A percentile compares a stretch with the other conserved stretches of the same genome.
These are phyloP conservation scores for Andrographis paniculata DNA, from an alignment of 305 asterid species.

Conservation along the genomic window DNA sequence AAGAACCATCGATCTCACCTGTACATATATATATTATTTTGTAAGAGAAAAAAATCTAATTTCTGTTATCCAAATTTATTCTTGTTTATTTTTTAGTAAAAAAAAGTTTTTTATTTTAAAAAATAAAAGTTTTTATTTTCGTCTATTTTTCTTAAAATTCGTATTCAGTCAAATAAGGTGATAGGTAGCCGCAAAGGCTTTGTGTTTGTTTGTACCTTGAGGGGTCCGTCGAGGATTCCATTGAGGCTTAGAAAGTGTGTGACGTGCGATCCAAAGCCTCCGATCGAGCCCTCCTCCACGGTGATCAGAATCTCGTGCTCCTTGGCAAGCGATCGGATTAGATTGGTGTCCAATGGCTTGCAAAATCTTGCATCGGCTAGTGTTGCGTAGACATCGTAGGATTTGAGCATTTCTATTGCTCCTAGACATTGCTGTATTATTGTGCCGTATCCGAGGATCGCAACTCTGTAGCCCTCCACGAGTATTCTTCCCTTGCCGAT, in stretches of 20 bases:
- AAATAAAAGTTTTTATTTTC: too few relatives aligned
- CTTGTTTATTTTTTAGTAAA: too few relatives aligned
- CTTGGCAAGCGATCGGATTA: constrained; percentile 45
- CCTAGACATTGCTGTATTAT: constrained; percentile 55
- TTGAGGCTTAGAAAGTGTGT: constrained; percentile 54
- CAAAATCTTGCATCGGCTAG: constrained; percentile 74
- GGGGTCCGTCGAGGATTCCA: constrained; percentile 58
- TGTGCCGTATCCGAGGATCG: constrained; percentile 62
- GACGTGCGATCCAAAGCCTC: constrained; percentile 76
- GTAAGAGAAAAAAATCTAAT: too few relatives aligned
- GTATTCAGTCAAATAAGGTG: too few relatives aligned
- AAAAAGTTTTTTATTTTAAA: too few relatives aligned
- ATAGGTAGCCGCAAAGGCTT: not conserved
- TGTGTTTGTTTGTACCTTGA: constrained; percentile 36
- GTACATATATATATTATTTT: too few relatives aligned
- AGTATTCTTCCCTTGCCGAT: constrained; percentile 64
- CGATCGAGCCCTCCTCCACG: constrained; percentile 70
- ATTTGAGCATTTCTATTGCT: constrained; percentile 45
- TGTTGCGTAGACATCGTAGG: constrained; percentile 33
- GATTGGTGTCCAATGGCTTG: constrained; percentile 62
- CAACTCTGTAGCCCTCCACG: constrained; percentile 56
- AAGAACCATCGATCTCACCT: constrained; percentile 71
- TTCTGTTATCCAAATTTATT: too few relatives aligned
- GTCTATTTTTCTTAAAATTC: too few relatives aligned
- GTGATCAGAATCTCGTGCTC: constrained; percentile 70